Conservation (phyloP, 495 filamentous ascomycete species). For the Gamarada debralockiae region DNA sequence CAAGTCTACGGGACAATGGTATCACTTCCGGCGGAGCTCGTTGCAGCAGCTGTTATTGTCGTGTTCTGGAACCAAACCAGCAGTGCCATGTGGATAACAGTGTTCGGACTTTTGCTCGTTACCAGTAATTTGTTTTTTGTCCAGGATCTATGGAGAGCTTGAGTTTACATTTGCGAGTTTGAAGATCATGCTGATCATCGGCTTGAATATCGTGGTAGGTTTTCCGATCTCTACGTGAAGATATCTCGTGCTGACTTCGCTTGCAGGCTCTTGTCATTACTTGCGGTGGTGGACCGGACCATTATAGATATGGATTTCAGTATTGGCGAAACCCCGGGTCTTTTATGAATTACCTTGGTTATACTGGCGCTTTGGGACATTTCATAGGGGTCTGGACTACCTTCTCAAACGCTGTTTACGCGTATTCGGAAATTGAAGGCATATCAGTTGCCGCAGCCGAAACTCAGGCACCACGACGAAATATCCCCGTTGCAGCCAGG, state of each 20-base stretch:
- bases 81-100: conserved; percentile 65
- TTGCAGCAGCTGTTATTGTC: conserved; percentile 69
- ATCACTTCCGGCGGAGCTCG: conserved; percentile 17
- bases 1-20: conserved; percentile 12
- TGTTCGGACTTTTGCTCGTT: conserved; percentile 69
- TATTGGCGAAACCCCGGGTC: conserved; percentile 70
- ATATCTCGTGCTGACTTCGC: not conserved
- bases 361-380: conserved; percentile 44
- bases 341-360: conserved; percentile 54
- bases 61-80: conserved; percentile 63
- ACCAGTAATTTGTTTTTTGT: conserved; percentile 64
- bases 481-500: conserved; percentile 66
- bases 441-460: conserved; percentile 73
- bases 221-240: not conserved
- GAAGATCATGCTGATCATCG: conserved; percentile 72
- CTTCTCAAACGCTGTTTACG: conserved; percentile 74
- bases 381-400: conserved; percentile 78
- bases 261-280: conserved; percentile 27
- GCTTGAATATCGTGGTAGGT: conserved; percentile 33
- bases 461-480: conserved; percentile 62
- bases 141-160: conserved; percentile 63
- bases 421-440: conserved; percentile 80
- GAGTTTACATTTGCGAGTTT: conserved; percentile 68
- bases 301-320: conserved; percentile 49
- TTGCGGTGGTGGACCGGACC: conserved; percentile 35